phyloP scores from a whole-genome alignment of 257 asterid species.

The Solanum lignicaule region DNA sequence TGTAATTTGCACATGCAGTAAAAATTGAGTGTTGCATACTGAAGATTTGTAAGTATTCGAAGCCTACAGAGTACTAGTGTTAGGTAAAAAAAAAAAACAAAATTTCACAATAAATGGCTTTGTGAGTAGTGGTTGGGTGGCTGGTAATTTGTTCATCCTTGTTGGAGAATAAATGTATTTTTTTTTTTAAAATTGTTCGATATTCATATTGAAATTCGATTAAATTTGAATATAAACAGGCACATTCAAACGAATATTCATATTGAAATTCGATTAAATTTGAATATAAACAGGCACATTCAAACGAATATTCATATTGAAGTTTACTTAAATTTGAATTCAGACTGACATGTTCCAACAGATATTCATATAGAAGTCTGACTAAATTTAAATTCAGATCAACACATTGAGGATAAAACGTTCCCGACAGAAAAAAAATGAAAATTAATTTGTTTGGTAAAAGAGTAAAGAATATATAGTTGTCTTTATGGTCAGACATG shows the following conservation, averaged over 20 bases:
- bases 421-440: too few relatives aligned
- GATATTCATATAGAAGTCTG: too few relatives aligned
- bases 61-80: not conserved
- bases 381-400: too few relatives aligned
- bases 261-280: too few relatives aligned
- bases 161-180: not conserved
- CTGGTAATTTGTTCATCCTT: not conserved
- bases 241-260: too few relatives aligned
- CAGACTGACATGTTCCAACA: too few relatives aligned
- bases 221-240: too few relatives aligned
- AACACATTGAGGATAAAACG: not conserved
- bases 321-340: too few relatives aligned
- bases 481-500: not conserved
- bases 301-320: too few relatives aligned
- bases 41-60: not conserved
- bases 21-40: not conserved
- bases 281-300: too few relatives aligned
- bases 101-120: not conserved
- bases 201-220: too few relatives aligned
- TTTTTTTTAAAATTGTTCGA: too few relatives aligned
- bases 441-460: not conserved
- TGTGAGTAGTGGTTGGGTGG: not conserved
- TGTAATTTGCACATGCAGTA: not conserved
- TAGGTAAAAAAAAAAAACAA: not conserved
- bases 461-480: not conserved